Evolutionary conservation across 2,329 filamentous ascomycete species (phyloP), one percentile per base, ranked within the genome.

Genomic region (Aspergillus pseudotamarii): DNA sequence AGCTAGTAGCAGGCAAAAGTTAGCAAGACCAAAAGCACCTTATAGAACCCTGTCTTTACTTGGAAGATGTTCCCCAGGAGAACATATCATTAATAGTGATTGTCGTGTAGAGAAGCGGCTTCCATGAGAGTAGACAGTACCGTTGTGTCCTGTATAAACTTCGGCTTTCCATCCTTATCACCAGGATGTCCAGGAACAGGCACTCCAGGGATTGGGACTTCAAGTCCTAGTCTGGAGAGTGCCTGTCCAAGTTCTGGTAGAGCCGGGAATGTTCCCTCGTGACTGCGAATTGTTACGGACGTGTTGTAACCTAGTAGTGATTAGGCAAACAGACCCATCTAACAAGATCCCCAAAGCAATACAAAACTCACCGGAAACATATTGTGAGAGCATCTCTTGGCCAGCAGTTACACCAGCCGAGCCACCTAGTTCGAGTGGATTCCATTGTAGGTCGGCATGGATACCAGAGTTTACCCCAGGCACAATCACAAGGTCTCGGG

Each of bases 71-170:
- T 56, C 58, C 46, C 58, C 61, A 65, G 57, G 57, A 57, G 51
- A 43, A 57, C 51, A 64, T 56, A 41, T 51, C 32, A 56, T 66
- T 59, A 61, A 58, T 57, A 50, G 38, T 55, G 38, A 64, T 45
- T 53, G 57, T 55, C 57, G 55, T 62, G 53, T 56, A 54, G 59
- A 62, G 46, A 64, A 61, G 65, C 58, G 50, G 58, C 60, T 57
- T 69, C 61, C 58, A 71, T 61, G 61, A 72, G 63, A 65, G 66
- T 59, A 60, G 67, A 72, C 67, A 75, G 66, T 82, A 83, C 82
- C 70, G 89, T 94, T 12, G 94, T 92, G 70, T 92, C 89, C 74
- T 90, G 87, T 70, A 99, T 93, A 76, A 98, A 97, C 67, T 88
- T 88, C 0, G 79, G 79, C 28, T 81, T 78, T 45, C 83, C 78